Evolutionary conservation across 768 basidiomycete genomes (phyloP).

Genomic region (Cytidiella melzeri): DNA sequence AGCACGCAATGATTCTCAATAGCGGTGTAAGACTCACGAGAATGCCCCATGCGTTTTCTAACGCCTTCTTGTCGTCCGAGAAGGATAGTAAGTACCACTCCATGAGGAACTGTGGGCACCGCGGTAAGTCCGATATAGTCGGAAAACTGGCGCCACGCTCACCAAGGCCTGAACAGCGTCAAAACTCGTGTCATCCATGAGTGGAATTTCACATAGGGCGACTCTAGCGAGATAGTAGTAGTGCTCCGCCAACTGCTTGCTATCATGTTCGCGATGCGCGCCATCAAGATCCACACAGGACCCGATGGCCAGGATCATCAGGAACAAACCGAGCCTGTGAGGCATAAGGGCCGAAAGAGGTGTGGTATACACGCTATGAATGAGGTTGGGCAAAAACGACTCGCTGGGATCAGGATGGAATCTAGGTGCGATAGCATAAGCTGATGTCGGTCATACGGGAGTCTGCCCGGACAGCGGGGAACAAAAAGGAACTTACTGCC

Average conservation of each 20-base stretch:
- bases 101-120: conserved; percentile 53
- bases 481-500: conserved; percentile 49
- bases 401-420: conserved; percentile 67
- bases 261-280: conserved; percentile 32
- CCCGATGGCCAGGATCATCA: conserved; percentile 71
- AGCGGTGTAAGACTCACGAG: conserved; percentile 35
- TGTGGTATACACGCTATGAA: conserved; percentile 62
- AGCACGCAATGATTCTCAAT: background rate
- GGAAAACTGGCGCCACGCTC: conserved; percentile 15
- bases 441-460: conserved; percentile 7
- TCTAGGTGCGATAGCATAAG: conserved; percentile 29
- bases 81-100: conserved; percentile 71
- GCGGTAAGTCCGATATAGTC: background rate
- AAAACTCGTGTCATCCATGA: conserved; percentile 71
- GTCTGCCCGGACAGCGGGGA: conserved; percentile 8
- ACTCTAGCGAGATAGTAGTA: conserved; percentile 55
- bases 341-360: conserved; percentile 57
- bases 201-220: conserved; percentile 63
- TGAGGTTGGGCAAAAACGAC: conserved; percentile 61
- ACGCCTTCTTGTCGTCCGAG: conserved; percentile 66
- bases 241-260: conserved; percentile 40
- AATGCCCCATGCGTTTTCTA: conserved; percentile 70
- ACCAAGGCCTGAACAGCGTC: conserved; percentile 67
- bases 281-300: conserved; percentile 59
- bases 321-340: conserved; percentile 56